A percentile compares a stretch with the other conserved stretches of the same genome.
phyloP scores from a whole-genome alignment of 345 rosid species.

The Barbarea vulgaris region DNA sequence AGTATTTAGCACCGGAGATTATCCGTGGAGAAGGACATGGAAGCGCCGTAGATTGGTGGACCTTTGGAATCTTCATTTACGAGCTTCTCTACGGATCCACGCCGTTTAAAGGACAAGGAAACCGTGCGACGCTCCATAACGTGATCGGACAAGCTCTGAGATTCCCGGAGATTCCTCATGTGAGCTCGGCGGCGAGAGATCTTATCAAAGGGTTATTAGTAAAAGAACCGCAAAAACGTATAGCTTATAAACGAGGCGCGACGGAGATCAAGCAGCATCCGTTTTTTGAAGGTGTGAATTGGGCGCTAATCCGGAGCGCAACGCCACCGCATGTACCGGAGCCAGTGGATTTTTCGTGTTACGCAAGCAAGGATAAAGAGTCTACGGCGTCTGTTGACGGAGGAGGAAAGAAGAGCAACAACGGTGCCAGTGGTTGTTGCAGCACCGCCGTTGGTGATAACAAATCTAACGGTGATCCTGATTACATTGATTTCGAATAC shows the following conservation, averaged over 20 bases:
- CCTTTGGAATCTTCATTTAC: slow-evolving; percentile 81
- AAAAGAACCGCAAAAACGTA: slow-evolving; percentile 80
- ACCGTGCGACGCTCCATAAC: slow-evolving; percentile 79
- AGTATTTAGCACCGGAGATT: slow-evolving; percentile 88
- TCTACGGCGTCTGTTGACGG: slow-evolving; percentile 22
- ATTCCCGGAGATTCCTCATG: slow-evolving; percentile 78
- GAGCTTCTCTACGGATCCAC: slow-evolving; percentile 84
- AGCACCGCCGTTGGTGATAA: slow-evolving; percentile 20
- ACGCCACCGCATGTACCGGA: slow-evolving; percentile 86
- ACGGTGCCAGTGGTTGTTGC: slow-evolving; percentile 28
- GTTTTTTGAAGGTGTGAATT: slow-evolving; percentile 84
- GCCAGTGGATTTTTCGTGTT: slow-evolving; percentile 65
- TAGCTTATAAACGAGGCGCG: slow-evolving; percentile 85
- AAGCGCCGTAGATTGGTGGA: slow-evolving; percentile 99
- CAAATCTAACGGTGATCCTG: slow-evolving; percentile 42
- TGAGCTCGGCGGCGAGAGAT: slow-evolving; percentile 69
- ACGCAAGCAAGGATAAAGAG: slow-evolving; percentile 53
- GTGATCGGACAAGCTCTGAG: slow-evolving; percentile 84
- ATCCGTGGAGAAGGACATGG: slow-evolving; percentile 97
- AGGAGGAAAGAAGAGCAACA: slow-evolving; percentile 21
- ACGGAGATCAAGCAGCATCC: slow-evolving; percentile 93
- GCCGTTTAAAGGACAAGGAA: slow-evolving; percentile 92
- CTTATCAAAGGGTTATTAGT: slow-evolving; percentile 73
- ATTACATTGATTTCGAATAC: slow-evolving; percentile 63
- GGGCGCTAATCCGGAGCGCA: slow-evolving; percentile 89